phyloP scores from a whole-genome alignment of 805 yeast genomes.

The Kodamaea nitidulidarum region DNA sequence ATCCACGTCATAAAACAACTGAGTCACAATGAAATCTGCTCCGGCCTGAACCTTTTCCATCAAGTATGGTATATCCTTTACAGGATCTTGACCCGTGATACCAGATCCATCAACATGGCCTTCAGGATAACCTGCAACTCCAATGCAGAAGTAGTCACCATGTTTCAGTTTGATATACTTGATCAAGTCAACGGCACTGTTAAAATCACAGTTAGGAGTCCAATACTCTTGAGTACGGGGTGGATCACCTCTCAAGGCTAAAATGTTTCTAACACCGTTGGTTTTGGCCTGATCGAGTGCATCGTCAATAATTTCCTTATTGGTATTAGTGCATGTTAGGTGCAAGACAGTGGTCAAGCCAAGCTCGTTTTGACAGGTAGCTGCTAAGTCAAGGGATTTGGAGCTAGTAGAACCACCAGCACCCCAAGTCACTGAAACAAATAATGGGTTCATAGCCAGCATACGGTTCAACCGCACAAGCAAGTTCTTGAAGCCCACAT shows the following conservation, averaged over 20 bases:
- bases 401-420: constrained; percentile 95
- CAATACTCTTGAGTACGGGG: constrained; percentile 73
- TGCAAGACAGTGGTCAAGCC: constrained; percentile 91
- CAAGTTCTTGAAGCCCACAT: constrained; percentile 78
- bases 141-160: constrained; percentile 84
- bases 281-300: constrained; percentile 69
- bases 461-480: constrained; percentile 84
- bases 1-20: constrained; percentile 82
- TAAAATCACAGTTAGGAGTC: constrained; percentile 54
- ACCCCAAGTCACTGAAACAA: constrained; percentile 96
- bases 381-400: constrained; percentile 80
- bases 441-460: constrained; percentile 82
- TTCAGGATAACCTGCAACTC: constrained; percentile 98
- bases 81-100: constrained; percentile 56
- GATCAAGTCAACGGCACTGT: constrained; percentile 82
- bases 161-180: constrained; percentile 65
- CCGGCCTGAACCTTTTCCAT: constrained; percentile 89
- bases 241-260: constrained; percentile 95
- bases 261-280: constrained; percentile 80
- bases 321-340: constrained; percentile 93
- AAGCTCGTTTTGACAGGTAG: constrained; percentile 67
- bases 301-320: constrained; percentile 66
- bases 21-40: constrained; percentile 90
- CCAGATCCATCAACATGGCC: constrained; percentile 82
- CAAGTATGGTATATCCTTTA: constrained; percentile 71